These are phyloP conservation scores for Solanum hybrid DNA, from an alignment of 305 asterid genomes.

Conservation along the genomic window DNA sequence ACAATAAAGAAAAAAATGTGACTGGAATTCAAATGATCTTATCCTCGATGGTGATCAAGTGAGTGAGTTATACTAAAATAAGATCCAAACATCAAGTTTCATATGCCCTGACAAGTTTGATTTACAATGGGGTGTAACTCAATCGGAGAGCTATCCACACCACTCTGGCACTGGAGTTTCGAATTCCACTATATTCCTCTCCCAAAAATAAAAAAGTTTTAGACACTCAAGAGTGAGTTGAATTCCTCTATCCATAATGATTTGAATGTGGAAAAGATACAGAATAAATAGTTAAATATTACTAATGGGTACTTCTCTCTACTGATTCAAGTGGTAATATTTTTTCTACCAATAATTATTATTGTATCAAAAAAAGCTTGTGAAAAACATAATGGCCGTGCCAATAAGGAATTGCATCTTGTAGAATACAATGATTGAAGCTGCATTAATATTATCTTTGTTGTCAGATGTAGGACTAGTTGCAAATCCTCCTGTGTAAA, in stretches of 20 bases:
- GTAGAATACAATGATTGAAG: not conserved
- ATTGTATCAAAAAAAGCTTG: not conserved
- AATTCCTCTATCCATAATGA: not conserved
- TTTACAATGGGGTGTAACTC: not conserved
- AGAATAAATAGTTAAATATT: not conserved
- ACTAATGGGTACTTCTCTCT: not conserved
- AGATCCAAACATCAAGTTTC: not conserved
- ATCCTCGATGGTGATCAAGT: not conserved
- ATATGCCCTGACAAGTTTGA: not conserved
- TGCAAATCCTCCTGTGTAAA: not conserved
- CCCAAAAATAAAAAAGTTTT: too few relatives aligned
- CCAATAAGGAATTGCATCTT: not conserved
- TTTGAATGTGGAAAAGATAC: not conserved
- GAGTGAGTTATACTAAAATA: not conserved
- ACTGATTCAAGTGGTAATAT: not conserved
- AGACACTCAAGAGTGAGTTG: not conserved
- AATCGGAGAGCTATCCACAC: not conserved
- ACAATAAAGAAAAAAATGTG: not conserved
- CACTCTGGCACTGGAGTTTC: not conserved
- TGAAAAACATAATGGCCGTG: not conserved
- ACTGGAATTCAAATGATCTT: not conserved
- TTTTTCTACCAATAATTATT: not conserved
- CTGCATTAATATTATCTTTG: not conserved
- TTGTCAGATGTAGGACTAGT: not conserved
- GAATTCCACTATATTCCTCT: not conserved